phyloP scores from a whole-genome alignment of 495 filamentous ascomycete genomes.

The Trichodelitschia bisporula region DNA sequence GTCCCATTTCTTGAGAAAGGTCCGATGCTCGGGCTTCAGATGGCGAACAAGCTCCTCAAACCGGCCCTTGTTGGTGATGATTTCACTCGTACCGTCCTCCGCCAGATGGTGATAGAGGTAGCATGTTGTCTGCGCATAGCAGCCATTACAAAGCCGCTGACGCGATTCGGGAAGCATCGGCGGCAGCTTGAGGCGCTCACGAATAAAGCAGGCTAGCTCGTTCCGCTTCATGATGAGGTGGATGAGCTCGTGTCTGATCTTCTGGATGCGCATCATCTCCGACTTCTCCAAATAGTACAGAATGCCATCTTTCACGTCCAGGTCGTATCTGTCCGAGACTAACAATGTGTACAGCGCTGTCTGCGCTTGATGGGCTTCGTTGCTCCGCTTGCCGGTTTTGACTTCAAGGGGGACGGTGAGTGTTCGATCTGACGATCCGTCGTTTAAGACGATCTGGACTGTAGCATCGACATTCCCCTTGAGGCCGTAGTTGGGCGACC shows the following conservation, averaged over 20 bases:
- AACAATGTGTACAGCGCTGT: conserved; percentile 85
- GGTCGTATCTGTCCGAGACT: conserved; percentile 82
- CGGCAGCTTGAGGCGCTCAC: conserved; percentile 57
- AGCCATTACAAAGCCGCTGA: conserved; percentile 54
- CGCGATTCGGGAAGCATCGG: conserved; percentile 59
- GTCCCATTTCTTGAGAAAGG: conserved; percentile 91
- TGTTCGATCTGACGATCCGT: conserved; percentile 32
- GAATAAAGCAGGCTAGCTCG: conserved; percentile 56
- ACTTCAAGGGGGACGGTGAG: conserved; percentile 82
- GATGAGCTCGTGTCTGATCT: conserved; percentile 60
- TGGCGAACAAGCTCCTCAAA: conserved; percentile 55
- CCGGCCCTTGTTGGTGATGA: conserved; percentile 34
- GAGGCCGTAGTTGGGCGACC: conserved; percentile 90
- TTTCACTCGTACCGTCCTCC: conserved; percentile 60
- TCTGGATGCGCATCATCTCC: conserved; percentile 59
- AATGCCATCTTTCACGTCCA: conserved; percentile 69
- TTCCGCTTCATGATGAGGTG: conserved; percentile 98
- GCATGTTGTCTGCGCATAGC: conserved; percentile 71
- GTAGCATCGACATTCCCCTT: conserved; percentile 99
- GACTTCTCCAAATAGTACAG: conserved; percentile 86
- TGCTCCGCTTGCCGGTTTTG: conserved; percentile 68
- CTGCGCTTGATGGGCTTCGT: conserved; percentile 62
- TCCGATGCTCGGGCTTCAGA: conserved; percentile 41
- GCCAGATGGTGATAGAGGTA: conserved; percentile 87
- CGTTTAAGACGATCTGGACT: conserved; percentile 63